These are phyloP conservation scores for Delonix regia DNA, from an alignment of 306 rosid species.

Conservation along the genomic window DNA sequence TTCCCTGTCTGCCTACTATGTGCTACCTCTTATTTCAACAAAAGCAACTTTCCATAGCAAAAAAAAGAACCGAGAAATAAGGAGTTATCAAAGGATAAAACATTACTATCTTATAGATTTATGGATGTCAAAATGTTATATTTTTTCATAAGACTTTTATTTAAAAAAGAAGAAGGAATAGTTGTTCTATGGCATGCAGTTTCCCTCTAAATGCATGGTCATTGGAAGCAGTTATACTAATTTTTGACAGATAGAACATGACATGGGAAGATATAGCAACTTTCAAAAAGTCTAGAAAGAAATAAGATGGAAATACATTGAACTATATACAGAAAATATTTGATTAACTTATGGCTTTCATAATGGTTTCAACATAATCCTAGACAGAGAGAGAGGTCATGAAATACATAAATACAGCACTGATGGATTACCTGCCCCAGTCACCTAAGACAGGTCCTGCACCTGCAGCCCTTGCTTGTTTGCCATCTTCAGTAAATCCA, in stretches of 20 bases:
- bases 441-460: slow-evolving; percentile 97
- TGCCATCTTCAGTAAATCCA: slow-evolving; percentile 87
- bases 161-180: background rate
- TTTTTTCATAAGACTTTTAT: background rate
- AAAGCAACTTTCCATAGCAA: background rate
- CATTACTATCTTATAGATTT: background rate
- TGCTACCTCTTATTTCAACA: background rate
- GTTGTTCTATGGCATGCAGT: background rate
- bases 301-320: background rate
- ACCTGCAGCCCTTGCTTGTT: slow-evolving; percentile 94
- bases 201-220: background rate
- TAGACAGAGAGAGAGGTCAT: background rate
- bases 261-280: background rate
- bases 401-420: slow-evolving; percentile 12
- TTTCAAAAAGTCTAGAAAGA: background rate
- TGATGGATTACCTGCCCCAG: slow-evolving; percentile 80
- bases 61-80: background rate
- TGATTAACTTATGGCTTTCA: background rate
- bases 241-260: background rate
- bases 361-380: background rate
- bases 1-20: background rate
- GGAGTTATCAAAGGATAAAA: background rate
- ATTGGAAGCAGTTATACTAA: background rate
- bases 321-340: background rate
- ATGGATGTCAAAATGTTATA: background rate